Evolutionary conservation across 495 filamentous ascomycete genomes (phyloP), one percentile per base, ranked within the genome.

Genomic region (Pyrenula aspistea): DNA sequence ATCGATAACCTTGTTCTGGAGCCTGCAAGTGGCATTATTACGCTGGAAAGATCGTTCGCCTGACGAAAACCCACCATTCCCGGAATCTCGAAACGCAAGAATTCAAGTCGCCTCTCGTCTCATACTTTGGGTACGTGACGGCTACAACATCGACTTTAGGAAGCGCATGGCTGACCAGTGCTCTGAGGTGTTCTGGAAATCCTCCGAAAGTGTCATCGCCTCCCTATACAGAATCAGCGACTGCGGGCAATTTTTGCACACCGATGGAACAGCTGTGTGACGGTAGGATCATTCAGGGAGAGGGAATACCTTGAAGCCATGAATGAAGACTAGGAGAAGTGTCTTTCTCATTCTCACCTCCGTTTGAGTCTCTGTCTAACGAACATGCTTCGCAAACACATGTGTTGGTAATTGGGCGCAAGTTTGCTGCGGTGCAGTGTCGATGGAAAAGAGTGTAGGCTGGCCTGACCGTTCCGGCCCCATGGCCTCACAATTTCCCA

Each of bases 1-100:
- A 69, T 97, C 93, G 59, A 98, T 96, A 61, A 98, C 88, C 60
- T 85, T 87, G 63, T 93, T 84, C 62, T 90, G 78, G 20, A 98
- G 83, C 91, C 90, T 95, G 4, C n/a, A n/a, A n/a, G n/a, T n/a
- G n/a, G n/a, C n/a, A 19, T 48, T 48, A 19, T 48, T 48, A 11
- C 42, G 23, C 12, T 56, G 19, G 11, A 56, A 23, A 25, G 22
- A 12, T 57, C 58, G 64, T 8, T 53, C 53, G 4, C 22, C n/a
- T 52, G 8, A 20, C 8, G 22, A 8, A 20, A 8, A 54, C 64
- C 53, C 69, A 90, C 91, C 93, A 98, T 72, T 95, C 89, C 59
- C 87, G 82, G 66, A 98, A 94, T 24, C 79, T 74, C 36, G 71
- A 73, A 51, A 96, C 93, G 64, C 86, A 88, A 66, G 89, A 84